phyloP scores from a whole-genome alignment of 768 basidiomycete species.

The Collybiopsis luxurians region DNA sequence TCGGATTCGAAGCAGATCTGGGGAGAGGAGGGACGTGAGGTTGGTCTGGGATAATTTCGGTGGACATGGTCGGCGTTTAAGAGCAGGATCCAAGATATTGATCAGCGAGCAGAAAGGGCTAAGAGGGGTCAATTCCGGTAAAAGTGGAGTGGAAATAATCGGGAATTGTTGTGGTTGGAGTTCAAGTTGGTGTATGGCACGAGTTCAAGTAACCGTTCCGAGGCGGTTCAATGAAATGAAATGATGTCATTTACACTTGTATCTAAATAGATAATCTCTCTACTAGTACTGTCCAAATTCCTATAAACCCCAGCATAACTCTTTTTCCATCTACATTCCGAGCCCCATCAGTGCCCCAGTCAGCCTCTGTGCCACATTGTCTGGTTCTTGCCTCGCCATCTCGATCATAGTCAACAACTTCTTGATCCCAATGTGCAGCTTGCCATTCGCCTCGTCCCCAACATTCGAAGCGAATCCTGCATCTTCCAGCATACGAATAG shows the following conservation, averaged over 20 bases:
- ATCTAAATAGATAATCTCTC: no score
- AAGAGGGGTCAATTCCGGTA: no score
- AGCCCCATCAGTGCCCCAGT: slow-evolving; percentile 61
- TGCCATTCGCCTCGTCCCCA: slow-evolving; percentile 41
- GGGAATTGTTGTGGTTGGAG: not conserved
- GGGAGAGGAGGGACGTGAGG: slow-evolving; percentile 46
- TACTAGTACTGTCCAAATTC: no score
- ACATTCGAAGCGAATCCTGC: slow-evolving; percentile 65
- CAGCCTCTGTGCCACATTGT: slow-evolving; percentile 72
- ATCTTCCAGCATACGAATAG: slow-evolving; percentile 65
- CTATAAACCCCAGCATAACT: no score
- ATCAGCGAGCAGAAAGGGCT: not conserved
- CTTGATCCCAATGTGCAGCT: slow-evolving; percentile 87
- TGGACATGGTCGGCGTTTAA: slow-evolving; percentile 14
- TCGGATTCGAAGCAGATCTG: slow-evolving; percentile 64
- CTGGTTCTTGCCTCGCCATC: slow-evolving; percentile 96
- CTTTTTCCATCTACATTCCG: slow-evolving; percentile 16
- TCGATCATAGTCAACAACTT: slow-evolving; percentile 87
- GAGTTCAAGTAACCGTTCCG: not conserved
- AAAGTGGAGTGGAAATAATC: not conserved
- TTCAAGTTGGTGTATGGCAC: not conserved
- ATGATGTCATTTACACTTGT: no score
- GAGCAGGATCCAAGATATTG: not conserved
- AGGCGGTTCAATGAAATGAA: not conserved
- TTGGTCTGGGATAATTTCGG: slow-evolving; percentile 38